phyloP scores from a whole-genome alignment of 2,329 filamentous ascomycete genomes.

The Neonectria punicea region DNA sequence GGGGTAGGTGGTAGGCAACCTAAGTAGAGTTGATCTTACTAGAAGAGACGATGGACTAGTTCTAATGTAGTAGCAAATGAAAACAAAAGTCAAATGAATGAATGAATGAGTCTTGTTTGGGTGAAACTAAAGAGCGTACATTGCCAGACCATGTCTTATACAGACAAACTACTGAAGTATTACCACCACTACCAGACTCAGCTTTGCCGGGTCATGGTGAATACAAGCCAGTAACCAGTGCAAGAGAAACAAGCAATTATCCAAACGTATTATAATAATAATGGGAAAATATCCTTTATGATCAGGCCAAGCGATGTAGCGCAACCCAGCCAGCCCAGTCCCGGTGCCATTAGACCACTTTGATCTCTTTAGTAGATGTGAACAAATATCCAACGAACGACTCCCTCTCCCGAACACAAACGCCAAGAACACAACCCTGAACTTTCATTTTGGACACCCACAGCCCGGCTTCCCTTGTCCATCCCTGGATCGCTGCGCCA shows the following conservation, averaged over 20 bases:
- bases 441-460: constrained; percentile 35
- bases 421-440: constrained; percentile 32
- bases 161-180: not conserved
- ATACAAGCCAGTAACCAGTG: constrained; percentile 2
- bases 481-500: not conserved
- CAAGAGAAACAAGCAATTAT: not conserved
- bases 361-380: constrained; percentile 35
- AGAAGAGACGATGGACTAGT: constrained; percentile 21
- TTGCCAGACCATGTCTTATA: constrained; percentile 4
- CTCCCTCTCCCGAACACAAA: constrained; percentile 39
- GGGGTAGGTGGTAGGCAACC: not conserved
- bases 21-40: constrained; percentile 6
- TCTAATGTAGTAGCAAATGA: not conserved
- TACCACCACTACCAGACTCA: constrained; percentile 5
- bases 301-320: constrained; percentile 17
- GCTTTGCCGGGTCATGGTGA: constrained; percentile 5
- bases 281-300: constrained; percentile 11
- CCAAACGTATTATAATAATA: constrained; percentile 22
- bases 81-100: not conserved
- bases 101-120: not conserved
- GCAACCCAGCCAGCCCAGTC: constrained; percentile 21
- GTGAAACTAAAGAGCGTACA: not conserved
- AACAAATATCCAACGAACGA: constrained; percentile 38
- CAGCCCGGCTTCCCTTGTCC: constrained; percentile 10
- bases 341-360: constrained; percentile 36